Base-by-base conservation (phyloP, 805 yeast species). In the Candida cerambycidarum region DNA sequence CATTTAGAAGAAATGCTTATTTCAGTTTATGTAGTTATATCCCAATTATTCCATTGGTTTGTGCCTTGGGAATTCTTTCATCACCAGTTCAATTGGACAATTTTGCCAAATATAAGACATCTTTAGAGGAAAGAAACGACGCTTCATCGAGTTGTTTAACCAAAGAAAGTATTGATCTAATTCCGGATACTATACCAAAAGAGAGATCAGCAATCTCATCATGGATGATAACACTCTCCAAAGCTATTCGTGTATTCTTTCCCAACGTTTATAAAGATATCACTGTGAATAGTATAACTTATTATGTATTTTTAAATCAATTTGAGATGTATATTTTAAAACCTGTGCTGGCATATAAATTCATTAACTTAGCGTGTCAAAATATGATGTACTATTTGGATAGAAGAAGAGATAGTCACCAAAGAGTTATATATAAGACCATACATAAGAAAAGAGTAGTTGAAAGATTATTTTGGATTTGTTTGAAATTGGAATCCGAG, bases 401-500 rank as follows among this genome's bases (percentile, higher is more conserved):
- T 32, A 50, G 46, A 21, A 55, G 48, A 27, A 45, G 42, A 25
- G 35, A 42, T 23, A 15, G 27, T 9, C 23, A 21, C 15, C 39
- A 38, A 2, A 42, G 41, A 6, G 21, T 47, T 3, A 21, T 38
- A 3, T 43, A 34, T 28, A 38, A 41, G 16, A 17, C 24, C 27
- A 37, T 24, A 7, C 23, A 38, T 4, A 48, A 52, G 10, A 49
- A 50, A 19, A 55, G 52, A 19, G 41, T 52, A 7, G 54, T 58
- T 16, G 69, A 62, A 32, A 45, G 68, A 11, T 49, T 66, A 9
- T 67, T 62, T 42, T 67, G 71, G 71, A 54, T 58, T 7, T 63
- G 71, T 39, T 50, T 63, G 31, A 67, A 67, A 45, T 50, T 66
- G 27, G 72, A 67, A 44, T 62, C 67, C 42, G 72, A 67, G 46